A percentile compares a stretch with the other conserved stretches of the same genome.
These are phyloP conservation scores for Acmispon strigosus DNA, from an alignment of 306 rosid genomes.

Conservation along the genomic window DNA sequence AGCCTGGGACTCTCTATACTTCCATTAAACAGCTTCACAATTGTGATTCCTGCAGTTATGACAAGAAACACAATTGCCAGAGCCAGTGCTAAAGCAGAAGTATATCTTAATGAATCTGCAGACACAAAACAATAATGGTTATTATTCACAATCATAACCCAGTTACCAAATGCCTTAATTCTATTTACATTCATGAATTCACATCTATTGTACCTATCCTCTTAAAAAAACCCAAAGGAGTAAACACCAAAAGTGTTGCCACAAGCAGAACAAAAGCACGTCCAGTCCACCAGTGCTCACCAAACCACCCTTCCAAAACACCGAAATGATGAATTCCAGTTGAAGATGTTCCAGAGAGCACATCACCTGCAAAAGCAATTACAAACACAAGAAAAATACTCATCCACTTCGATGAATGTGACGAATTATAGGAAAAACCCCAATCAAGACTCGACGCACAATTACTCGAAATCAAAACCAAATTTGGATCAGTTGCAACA, in stretches of 20 bases:
- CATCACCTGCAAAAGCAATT: constrained; percentile 46
- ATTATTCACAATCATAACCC: not conserved
- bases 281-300: constrained; percentile 56
- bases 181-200: not conserved
- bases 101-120: constrained; percentile 63
- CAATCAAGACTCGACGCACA: no score
- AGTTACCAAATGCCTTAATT: not conserved
- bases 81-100: constrained; percentile 60
- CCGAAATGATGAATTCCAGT: constrained; percentile 55
- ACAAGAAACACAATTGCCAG: constrained; percentile 56
- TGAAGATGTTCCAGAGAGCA: constrained; percentile 65
- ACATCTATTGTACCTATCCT: constrained; percentile 36
- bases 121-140: not conserved
- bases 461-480: not conserved
- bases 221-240: constrained; percentile 54
- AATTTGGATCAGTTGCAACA: not conserved
- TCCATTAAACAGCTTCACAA: constrained; percentile 39
- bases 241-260: constrained; percentile 44
- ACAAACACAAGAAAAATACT: not conserved
- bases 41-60: constrained; percentile 62
- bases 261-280: constrained; percentile 51
- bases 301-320: constrained; percentile 72
- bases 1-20: constrained; percentile 47
- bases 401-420: not conserved
- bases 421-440: no score